Evolutionary conservation across 768 basidiomycete genomes (phyloP), one percentile per base, ranked within the genome.

Genomic region (Gyrodon lividus): DNA sequence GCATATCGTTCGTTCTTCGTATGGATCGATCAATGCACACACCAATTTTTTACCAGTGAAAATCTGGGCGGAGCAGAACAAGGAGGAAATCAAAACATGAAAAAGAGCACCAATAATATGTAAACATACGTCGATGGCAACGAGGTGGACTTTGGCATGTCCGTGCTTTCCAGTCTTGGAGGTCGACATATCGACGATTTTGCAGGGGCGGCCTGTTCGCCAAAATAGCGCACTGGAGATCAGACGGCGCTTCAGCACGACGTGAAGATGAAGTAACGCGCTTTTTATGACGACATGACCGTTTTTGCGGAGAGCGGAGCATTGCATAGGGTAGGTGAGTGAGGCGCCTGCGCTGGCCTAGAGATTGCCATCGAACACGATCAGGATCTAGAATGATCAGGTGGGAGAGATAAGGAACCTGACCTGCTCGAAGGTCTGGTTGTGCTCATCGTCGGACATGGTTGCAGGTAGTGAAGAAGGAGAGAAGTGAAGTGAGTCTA

Each of bases 161-260:
- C 96, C 96, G 79, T 98, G 96, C 84, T 98, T 98, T 65, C 96
- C 95, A 43, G 94, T 96, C 85, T 98, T 98, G 71, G 95, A 98
- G 77, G 95, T 97, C 57, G 93, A 96, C 95, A 97, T 98, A 72
- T 97, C 94, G 64, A 94, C 86, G 75, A 93, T 93, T 80, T 98
- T 98, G 90, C 95, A 98, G 60, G 95, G 95, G 63, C 94, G 85
- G 61, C 79, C 87, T 89, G 38, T 23, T 22, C 23, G 59, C 23
- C 41, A 48, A 22, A 19, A 31, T 30, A 23, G 38, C 8, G 26
- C 5, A 39, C 46, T 19, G 50, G 42, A 49, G 35, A 34, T 44
- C 13, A 51, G 47, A 54, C 52, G 17, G 42, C 35, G 30, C 39
- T 48, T 46, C 12, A 20, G 6, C 19, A 43, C 2, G 3, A 16